Evolutionary conservation across 305 asterid species (phyloP).

Genomic region (Striga hermonthica): DNA sequence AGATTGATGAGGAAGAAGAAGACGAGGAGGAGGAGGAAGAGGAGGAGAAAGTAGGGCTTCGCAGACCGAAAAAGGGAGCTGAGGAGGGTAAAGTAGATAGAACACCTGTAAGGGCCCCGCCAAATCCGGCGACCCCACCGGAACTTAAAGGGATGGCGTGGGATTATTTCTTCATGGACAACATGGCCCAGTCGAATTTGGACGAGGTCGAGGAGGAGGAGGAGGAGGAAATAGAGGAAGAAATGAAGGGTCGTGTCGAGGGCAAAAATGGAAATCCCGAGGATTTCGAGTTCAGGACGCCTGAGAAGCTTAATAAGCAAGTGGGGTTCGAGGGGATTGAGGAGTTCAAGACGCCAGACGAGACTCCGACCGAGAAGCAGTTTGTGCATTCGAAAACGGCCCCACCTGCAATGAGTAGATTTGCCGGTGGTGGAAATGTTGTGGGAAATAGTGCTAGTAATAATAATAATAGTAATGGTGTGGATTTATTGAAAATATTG

Average conservation of each 20-base stretch:
- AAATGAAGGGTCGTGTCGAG: constrained; percentile 32
- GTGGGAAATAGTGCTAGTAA: constrained; percentile 28
- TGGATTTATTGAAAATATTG: constrained; percentile 70
- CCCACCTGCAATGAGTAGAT: constrained; percentile 51
- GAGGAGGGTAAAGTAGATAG: constrained; percentile 38
- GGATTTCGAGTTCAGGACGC: constrained; percentile 57
- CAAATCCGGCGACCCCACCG: constrained; percentile 57
- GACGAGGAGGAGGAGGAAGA: constrained; percentile 42
- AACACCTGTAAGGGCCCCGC: constrained; percentile 51
- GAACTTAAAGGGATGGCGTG: constrained; percentile 68
- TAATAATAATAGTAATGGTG: constrained; percentile 39
- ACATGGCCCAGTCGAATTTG: constrained; percentile 41
- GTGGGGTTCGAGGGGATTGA: constrained; percentile 44
- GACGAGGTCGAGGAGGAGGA: constrained; percentile 47
- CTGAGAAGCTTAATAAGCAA: constrained; percentile 67
- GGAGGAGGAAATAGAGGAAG: constrained; percentile 21
- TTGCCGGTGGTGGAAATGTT: constrained; percentile 36
- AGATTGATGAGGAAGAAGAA: constrained; percentile 47
- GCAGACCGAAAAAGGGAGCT: constrained; percentile 44
- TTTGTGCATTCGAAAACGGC: constrained; percentile 86
- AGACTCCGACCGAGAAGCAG: constrained; percentile 50
- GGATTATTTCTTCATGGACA: constrained; percentile 77
- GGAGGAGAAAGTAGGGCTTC: constrained; percentile 42
- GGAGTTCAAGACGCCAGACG: constrained; percentile 59
- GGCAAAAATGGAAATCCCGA: constrained; percentile 35